Percentiles rank a stretch among this genome's conserved stretches.
These are phyloP conservation scores for Pythium grandisporangium DNA, from an alignment of 352 stramenopile genomes.

Conservation along the genomic window DNA sequence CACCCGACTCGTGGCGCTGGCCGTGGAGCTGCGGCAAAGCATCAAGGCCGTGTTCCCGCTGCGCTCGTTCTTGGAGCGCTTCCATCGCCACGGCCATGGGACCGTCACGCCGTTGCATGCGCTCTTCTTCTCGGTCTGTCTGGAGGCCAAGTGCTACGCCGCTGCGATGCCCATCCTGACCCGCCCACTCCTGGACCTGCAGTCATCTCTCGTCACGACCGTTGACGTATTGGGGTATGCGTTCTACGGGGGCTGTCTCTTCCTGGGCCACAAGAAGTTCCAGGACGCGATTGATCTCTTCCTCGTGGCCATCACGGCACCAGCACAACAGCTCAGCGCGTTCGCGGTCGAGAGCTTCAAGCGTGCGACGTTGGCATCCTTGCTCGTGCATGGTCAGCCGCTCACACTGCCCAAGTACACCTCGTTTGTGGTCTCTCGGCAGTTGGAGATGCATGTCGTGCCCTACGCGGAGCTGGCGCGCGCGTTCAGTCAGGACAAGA, in stretches of 20 bases:
- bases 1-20: conserved; percentile 35
- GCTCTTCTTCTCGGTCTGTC: conserved; percentile 73
- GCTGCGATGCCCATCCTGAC: conserved; percentile 56
- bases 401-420: conserved; percentile 71
- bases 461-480: conserved; percentile 47
- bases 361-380: conserved; percentile 60
- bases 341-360: conserved; percentile 82
- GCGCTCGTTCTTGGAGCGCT: conserved; percentile 50
- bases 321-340: conserved; percentile 57
- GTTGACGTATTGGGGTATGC: conserved; percentile 77
- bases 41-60: conserved; percentile 65
- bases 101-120: conserved; percentile 56
- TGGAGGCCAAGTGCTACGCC: conserved; percentile 73
- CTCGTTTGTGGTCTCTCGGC: conserved; percentile 61
- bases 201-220: conserved; percentile 34
- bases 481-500: conserved; percentile 37
- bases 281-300: conserved; percentile 69
- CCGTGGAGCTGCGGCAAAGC: conserved; percentile 37
- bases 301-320: conserved; percentile 59
- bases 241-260: conserved; percentile 76
- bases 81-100: conserved; percentile 42
- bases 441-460: conserved; percentile 56
- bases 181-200: conserved; percentile 60
- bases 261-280: conserved; percentile 68
- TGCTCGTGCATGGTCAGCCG: conserved; percentile 45